Conservation (phyloP, 176 grass and related monocot genomes). For the Pharus latifolius region DNA sequence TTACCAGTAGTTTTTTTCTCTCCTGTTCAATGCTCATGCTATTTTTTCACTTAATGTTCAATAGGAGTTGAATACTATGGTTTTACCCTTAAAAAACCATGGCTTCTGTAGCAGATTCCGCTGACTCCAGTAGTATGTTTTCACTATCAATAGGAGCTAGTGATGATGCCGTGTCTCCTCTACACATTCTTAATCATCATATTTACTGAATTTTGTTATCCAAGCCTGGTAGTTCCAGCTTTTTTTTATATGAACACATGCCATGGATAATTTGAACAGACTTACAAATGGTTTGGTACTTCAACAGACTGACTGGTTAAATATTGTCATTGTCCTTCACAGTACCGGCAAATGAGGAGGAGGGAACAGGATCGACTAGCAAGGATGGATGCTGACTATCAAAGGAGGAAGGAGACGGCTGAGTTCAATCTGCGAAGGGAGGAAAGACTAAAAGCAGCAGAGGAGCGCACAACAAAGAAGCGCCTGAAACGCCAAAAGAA, state of each 20-base stretch:
- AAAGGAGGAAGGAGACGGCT: slow-evolving; percentile 54
- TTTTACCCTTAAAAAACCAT: neutral
- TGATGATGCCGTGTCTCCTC: no score
- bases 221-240: neutral
- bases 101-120: neutral
- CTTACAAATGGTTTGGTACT: neutral
- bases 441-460: slow-evolving; percentile 75
- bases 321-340: neutral
- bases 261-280: neutral
- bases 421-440: slow-evolving; percentile 82
- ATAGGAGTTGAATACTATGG: neutral
- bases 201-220: neutral
- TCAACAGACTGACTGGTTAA: neutral
- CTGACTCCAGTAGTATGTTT: neutral
- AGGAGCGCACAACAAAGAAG: slow-evolving; percentile 85
- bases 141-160: no score
- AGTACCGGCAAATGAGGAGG: slow-evolving; percentile 99
- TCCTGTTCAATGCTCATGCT: no score
- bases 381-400: slow-evolving; percentile 74
- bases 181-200: neutral
- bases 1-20: neutral
- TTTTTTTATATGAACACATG: neutral
- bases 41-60: neutral
- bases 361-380: slow-evolving; percentile 72
- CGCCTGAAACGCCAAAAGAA: slow-evolving; percentile 82